These are phyloP conservation scores for Pseudogymnoascus sp. DNA, from an alignment of 2,329 filamentous ascomycete genomes.

Conservation along the genomic window DNA sequence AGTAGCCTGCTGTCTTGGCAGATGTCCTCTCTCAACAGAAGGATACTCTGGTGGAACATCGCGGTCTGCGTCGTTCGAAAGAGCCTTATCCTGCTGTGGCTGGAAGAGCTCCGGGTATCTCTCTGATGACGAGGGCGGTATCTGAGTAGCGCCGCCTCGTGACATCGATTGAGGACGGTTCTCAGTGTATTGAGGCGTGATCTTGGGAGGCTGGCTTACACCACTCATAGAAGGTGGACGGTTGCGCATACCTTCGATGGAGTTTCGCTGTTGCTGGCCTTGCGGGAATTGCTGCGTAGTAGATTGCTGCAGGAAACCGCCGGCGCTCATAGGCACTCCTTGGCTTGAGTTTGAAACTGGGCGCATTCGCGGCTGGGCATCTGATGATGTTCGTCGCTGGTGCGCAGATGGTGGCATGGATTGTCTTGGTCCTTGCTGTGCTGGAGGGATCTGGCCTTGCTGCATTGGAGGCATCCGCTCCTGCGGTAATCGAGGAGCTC, in stretches of 20 bases:
- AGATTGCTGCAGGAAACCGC: neutral
- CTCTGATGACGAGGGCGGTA: constrained; percentile 43
- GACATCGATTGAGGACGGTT: constrained; percentile 11
- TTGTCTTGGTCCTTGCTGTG: neutral
- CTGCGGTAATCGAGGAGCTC: neutral
- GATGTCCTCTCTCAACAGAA: constrained; percentile 24
- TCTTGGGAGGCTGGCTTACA: neutral
- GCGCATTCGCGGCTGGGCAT: neutral
- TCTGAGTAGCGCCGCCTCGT: constrained; percentile 21
- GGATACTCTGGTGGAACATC: constrained; percentile 22
- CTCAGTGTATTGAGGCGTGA: neutral
- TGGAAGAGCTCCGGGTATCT: constrained; percentile 42
- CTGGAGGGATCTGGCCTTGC: neutral
- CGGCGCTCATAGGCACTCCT: neutral
- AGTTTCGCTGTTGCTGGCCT: neutral
- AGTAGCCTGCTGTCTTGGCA: constrained; percentile 34
- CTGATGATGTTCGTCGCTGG: neutral
- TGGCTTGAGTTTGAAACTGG: neutral
- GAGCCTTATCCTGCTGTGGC: constrained; percentile 19
- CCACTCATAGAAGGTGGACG: neutral
- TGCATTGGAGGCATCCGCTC: neutral
- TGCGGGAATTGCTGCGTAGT: neutral
- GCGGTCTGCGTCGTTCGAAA: constrained; percentile 15
- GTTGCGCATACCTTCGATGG: neutral
- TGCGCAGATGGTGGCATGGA: neutral